phyloP scores from a whole-genome alignment of 768 basidiomycete species.

The Cyclocybe aegerita region DNA sequence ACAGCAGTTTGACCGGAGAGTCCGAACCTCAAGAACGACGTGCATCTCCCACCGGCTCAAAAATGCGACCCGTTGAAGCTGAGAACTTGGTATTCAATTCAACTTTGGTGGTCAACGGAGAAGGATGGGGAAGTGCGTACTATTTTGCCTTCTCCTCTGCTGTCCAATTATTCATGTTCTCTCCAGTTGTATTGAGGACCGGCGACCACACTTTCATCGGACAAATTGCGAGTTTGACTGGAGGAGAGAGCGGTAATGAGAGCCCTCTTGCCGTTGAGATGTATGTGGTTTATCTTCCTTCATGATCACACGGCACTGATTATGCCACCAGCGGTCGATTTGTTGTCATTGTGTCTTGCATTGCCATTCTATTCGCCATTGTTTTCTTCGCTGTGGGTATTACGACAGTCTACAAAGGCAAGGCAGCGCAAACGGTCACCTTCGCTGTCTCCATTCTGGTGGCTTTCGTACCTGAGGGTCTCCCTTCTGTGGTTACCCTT shows the following conservation, averaged over 20 bases:
- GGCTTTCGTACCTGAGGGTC: constrained; percentile 61
- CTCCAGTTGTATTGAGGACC: constrained; percentile 60
- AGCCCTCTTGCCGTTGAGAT: constrained; percentile 69
- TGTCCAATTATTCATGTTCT: neutral
- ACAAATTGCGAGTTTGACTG: constrained; percentile 68
- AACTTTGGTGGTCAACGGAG: constrained; percentile 68
- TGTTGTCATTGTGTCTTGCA: constrained; percentile 59
- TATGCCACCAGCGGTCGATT: constrained; percentile 46
- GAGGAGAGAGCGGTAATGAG: constrained; percentile 61
- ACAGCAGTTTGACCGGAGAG: constrained; percentile 70
- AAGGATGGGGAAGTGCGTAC: constrained; percentile 62
- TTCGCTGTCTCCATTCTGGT: constrained; percentile 63
- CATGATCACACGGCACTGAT: neutral
- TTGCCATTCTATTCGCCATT: constrained; percentile 60
- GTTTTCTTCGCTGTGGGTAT: constrained; percentile 68
- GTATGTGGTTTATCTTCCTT: constrained; percentile 31
- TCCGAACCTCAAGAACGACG: constrained; percentile 66
- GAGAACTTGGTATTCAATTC: constrained; percentile 74
- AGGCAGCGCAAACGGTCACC: constrained; percentile 58
- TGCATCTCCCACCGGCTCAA: constrained; percentile 44
- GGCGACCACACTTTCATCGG: constrained; percentile 70
- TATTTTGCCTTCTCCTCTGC: neutral
- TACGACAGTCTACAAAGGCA: constrained; percentile 63
- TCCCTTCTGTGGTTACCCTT: constrained; percentile 68
- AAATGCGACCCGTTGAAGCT: constrained; percentile 55